Evolutionary conservation across 176 grass and related monocot species (phyloP).

Genomic region (Aegilops tauschii): DNA sequence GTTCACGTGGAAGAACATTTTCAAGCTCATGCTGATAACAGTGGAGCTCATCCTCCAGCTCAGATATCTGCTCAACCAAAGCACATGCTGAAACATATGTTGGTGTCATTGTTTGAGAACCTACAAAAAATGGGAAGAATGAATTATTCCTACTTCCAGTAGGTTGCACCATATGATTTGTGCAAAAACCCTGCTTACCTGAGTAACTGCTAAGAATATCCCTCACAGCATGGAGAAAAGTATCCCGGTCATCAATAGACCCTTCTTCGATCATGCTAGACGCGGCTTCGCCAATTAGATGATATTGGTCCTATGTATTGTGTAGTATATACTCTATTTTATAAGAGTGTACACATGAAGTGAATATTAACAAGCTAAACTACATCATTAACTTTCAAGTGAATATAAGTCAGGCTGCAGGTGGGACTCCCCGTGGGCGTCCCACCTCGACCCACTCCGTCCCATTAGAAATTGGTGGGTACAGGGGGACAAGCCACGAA

Average conservation of each 20-base stretch:
- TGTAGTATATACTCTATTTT: constrained; percentile 15
- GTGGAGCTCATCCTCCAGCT: constrained; percentile 57
- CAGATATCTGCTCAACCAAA: constrained; percentile 77
- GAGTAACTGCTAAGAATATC: constrained; percentile 80
- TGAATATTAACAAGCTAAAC: constrained; percentile 17
- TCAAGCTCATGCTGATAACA: constrained; percentile 78
- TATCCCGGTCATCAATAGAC: constrained; percentile 81
- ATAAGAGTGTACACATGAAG: constrained; percentile 28
- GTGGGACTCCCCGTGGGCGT: too few species aligned
- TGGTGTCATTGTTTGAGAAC: constrained; percentile 42
- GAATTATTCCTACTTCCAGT: constrained; percentile 12
- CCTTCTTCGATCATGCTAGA: constrained; percentile 79
- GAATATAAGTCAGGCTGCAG: too few species aligned
- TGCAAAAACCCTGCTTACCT: constrained; percentile 38
- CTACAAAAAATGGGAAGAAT: constrained; percentile 35
- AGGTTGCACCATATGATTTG: not conserved
- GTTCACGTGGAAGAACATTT: constrained; percentile 76
- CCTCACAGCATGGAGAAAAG: constrained; percentile 69
- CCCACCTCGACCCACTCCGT: too few species aligned
- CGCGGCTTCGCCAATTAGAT: constrained; percentile 63
- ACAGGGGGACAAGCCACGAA: too few species aligned
- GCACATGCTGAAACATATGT: constrained; percentile 87
- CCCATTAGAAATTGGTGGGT: too few species aligned
- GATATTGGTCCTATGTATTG: constrained; percentile 56
- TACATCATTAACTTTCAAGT: not conserved